Base-by-base conservation (phyloP, 352 stramenopile genomes). In the Globisporangium ultimum region DNA sequence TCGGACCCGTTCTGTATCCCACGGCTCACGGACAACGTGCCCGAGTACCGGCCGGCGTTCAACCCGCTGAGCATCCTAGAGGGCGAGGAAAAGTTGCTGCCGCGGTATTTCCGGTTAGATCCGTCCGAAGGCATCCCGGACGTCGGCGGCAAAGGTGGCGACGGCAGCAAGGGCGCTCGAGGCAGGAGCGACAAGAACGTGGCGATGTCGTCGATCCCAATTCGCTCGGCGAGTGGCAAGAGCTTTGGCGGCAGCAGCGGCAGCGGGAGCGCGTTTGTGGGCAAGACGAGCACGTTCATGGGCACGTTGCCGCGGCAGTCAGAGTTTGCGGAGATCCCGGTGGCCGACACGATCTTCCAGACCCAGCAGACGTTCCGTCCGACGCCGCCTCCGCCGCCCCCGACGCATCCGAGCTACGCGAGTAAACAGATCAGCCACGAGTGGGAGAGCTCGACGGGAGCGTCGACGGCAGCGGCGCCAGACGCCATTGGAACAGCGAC, bases 1-100 rank as follows among this genome's bases (percentile, higher is more conserved):
- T 80, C 62, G 5, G 80, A 89, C 55, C 80, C 82, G 56, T 91
- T 87, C 56, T 87, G 76, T 38, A 91, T 91, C 61, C 82, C 82
- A 17, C 68, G 82, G 28, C 72, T 84, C 24, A 87, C 82, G 15
- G 82, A 91, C 69, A 88, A 88, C 58, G 82, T 89, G 41, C 54
- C 65, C 13, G 79, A 84, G 51, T 91, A 91, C 64, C 71, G 78
- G 0, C 82, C 82, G 0, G 72, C 67, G 52, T 81, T 89, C 59
- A 91, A 91, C 56, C 80, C 82, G 46, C 55, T 88, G 43, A 88
- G 72, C 52, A 89, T 91, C 55, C 73, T 91, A 21, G 63, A 84
- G 24, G 69, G 67, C 18, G 82, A 89, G 61, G 80, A 89, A 55
- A 74, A 85, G 63, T 64, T 91, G n/a, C 60, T 91, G 50, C 82